These are phyloP conservation scores for Melaleuca quinquenervia DNA, from an alignment of 345 rosid genomes.

Conservation along the genomic window DNA sequence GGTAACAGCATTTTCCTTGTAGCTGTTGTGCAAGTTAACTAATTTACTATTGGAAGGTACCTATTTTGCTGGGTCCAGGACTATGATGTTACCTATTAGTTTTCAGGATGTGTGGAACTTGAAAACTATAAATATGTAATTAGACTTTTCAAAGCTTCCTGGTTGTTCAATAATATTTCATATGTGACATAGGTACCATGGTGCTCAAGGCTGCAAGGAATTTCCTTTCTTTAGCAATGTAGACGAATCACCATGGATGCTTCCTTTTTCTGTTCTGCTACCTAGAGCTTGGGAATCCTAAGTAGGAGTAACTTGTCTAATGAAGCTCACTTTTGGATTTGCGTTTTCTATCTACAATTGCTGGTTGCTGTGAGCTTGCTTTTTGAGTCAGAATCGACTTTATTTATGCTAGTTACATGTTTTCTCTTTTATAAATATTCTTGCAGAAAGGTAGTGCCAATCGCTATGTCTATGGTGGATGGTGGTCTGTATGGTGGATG, in stretches of 20 bases:
- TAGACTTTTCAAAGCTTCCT: not conserved
- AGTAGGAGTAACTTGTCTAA: not conserved
- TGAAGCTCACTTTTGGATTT: not conserved
- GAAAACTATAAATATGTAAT: not conserved
- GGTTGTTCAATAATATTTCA: not conserved
- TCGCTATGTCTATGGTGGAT: constrained; percentile 62
- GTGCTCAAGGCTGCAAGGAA: not conserved
- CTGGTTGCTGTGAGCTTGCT: not conserved
- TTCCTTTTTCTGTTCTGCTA: not conserved
- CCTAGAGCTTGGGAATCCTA: not conserved
- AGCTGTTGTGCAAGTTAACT: not conserved
- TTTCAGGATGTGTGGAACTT: not conserved
- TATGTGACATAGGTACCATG: not conserved
- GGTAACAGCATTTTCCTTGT: constrained; percentile 22
- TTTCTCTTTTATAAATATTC: not conserved
- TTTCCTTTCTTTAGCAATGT: not conserved
- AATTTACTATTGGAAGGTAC: not conserved
- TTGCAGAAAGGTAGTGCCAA: constrained; percentile 46
- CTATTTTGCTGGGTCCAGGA: not conserved
- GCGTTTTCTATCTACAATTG: not conserved
- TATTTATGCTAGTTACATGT: not conserved
- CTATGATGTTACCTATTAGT: not conserved
- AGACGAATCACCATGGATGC: not conserved
- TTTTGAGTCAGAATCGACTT: not conserved
- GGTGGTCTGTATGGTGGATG: constrained; percentile 99